Evolutionary conservation across 768 basidiomycete species (phyloP).

Genomic region (Psilocybe sp.): DNA sequence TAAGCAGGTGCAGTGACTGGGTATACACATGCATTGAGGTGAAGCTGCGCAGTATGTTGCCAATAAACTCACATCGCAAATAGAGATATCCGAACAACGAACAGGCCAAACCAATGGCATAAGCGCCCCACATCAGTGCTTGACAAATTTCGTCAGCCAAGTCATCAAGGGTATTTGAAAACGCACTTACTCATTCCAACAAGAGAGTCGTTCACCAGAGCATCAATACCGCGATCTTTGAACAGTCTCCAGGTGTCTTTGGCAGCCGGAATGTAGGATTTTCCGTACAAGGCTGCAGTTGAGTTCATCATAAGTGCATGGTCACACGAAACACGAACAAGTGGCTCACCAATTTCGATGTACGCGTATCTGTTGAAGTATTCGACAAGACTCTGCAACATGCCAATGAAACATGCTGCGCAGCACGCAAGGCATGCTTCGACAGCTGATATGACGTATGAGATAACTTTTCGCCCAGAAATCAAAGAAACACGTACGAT

Average conservation of each 20-base stretch:
- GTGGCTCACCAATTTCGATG: constrained; percentile 68
- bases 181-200: constrained; percentile 66
- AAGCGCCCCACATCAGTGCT: constrained; percentile 82
- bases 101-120: constrained; percentile 69
- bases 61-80: constrained; percentile 51
- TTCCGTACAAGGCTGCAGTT: constrained; percentile 72
- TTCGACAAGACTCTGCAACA: constrained; percentile 64
- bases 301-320: not conserved
- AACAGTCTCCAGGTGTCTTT: constrained; percentile 83
- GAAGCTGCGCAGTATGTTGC: not conserved
- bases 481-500: constrained; percentile 45
- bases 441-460: constrained; percentile 42
- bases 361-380: constrained; percentile 88
- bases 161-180: not conserved
- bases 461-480: not conserved
- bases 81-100: constrained; percentile 79
- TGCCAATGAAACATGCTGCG: constrained; percentile 74
- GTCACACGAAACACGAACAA: not conserved
- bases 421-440: constrained; percentile 76
- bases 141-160: not conserved
- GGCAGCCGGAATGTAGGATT: constrained; percentile 75
- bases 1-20: constrained; percentile 73
- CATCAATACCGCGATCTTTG: constrained; percentile 76
- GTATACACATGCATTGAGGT: not conserved
- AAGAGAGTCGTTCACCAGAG: constrained; percentile 79